Evolutionary conservation across 2,329 filamentous ascomycete species (phyloP).

Genomic region (Teratosphaeriaceae sp.): DNA sequence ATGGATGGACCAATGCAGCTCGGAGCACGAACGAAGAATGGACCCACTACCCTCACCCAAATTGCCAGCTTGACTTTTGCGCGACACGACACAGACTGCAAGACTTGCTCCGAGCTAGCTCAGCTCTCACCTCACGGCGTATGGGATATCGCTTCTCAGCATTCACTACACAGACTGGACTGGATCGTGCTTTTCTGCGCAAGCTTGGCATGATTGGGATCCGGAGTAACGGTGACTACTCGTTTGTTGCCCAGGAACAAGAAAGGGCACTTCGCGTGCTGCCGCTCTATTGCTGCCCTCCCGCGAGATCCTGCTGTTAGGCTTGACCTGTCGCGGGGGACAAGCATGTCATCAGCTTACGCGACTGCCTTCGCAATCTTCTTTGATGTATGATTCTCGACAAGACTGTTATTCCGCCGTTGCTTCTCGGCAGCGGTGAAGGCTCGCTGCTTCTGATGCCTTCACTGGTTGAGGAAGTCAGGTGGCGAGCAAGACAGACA

Average conservation of each 20-base stretch:
- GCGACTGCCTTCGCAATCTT: conserved; percentile 23
- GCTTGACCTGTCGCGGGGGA: neutral
- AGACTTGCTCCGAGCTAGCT: conserved; percentile 17
- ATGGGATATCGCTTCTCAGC: conserved; percentile 15
- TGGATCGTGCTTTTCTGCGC: conserved; percentile 5
- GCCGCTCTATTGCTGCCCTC: conserved; percentile 2
- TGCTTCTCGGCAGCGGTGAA: conserved; percentile 5
- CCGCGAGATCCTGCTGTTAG: neutral
- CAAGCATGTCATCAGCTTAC: conserved; percentile 12
- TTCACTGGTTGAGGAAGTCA: conserved; percentile 4
- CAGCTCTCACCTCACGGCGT: conserved; percentile 19
- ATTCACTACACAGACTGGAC: conserved; percentile 11
- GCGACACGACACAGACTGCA: conserved; percentile 14
- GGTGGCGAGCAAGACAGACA: neutral
- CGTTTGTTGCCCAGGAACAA: conserved; percentile 12
- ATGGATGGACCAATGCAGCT: conserved; percentile 18
- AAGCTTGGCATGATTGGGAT: conserved; percentile 10
- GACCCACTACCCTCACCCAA: conserved; percentile 17
- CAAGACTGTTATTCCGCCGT: conserved; percentile 5
- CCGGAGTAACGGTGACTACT: conserved; percentile 5
- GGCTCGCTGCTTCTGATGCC: conserved; percentile 2
- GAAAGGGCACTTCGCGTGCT: conserved; percentile 8
- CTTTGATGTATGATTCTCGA: conserved; percentile 9
- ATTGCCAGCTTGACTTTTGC: conserved; percentile 11
- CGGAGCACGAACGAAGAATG: conserved; percentile 16